Base-by-base conservation (phyloP, 2,329 filamentous ascomycete species). In the Ascochyta clinopodiicola region DNA sequence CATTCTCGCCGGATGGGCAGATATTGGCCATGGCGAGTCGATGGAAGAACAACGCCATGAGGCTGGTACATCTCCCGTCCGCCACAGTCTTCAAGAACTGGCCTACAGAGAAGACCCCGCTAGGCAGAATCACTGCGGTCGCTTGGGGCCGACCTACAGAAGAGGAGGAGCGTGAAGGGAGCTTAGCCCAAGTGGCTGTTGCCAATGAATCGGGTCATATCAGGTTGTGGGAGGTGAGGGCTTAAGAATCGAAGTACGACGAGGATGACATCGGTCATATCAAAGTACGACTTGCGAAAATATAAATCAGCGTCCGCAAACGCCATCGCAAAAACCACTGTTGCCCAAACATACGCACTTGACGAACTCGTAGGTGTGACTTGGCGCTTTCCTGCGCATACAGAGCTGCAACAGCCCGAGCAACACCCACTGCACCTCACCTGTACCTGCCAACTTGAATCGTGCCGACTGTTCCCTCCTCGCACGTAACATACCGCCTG, bases 1-100 rank as follows among this genome's bases (percentile, higher is more conserved):
- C 84, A 0, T 96, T 99, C 77, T 90, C 91, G 15, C 88, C 90
- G 0, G 94, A 98, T 75, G 92, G 92, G 1, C 95, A 99, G 78
- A 79, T 98, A 45, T 79, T 99, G 64, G 91, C 88, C 0, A 92
- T 98, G 80, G 90, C 87, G 36, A 96, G 91, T 76, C 85, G 85
- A 59, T 90, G 90, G 83, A 96, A 96, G 82, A 89, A 89, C 72
- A 92, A 97, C 77, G 91, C 93, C 0, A 78, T 99, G 74, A 84
- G 90, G 69, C 79, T 99, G 62, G 92, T 94, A 29, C 95, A 99
- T 76, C 79, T 99, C 64, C 93, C 94, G 0, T 93, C 86, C 64
- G 96, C 92, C 75, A 96, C 92, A 1, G 91, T 98, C 19, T 99
- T 95, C 82, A 87, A 88, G 69, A 99, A 99, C 77, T 99, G 95